Conservation (phyloP, 2,329 filamentous ascomycete species). For the Fusarium pininemorale region DNA sequence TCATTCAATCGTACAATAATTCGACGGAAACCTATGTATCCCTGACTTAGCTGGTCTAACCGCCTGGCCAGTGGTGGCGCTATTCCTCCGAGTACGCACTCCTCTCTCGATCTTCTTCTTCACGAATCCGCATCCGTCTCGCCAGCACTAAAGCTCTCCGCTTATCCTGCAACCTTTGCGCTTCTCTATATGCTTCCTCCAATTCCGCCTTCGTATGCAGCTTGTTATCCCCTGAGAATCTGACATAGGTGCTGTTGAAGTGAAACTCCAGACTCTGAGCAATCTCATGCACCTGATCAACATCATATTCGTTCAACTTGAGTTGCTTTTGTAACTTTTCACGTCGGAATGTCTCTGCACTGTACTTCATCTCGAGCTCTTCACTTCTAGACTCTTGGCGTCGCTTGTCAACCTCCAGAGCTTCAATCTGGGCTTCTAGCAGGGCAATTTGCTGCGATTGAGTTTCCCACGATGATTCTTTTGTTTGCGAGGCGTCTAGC, state of each 20-base stretch:
- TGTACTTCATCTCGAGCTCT: not conserved
- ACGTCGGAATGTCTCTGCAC: rapidly evolving
- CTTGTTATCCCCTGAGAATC: not conserved
- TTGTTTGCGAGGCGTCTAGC: rapidly evolving
- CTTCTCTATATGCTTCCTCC: not conserved
- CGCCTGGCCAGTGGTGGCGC: rapidly evolving
- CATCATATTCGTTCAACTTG: not conserved
- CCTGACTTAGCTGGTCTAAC: rapidly evolving
- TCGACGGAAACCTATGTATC: rapidly evolving
- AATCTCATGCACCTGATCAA: not conserved
- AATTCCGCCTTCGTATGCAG: not conserved
- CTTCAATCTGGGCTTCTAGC: not conserved
- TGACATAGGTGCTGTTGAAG: not conserved
- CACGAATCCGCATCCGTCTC: not conserved
- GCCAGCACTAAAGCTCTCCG: not conserved
- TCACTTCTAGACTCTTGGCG: not conserved
- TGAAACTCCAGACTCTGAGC: not conserved
- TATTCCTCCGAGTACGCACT: rapidly evolving
- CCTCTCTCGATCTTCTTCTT: rapidly evolving
- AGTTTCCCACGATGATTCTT: not conserved
- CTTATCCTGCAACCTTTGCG: not conserved
- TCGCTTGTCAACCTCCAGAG: rapidly evolving
- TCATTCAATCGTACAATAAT: too few relatives aligned
- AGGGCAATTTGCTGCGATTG: not conserved
- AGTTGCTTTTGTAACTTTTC: not conserved